Evolutionary conservation across 176 grass and related monocot genomes (phyloP), one percentile per base, ranked within the genome.

Genomic region (Musa acuminata): DNA sequence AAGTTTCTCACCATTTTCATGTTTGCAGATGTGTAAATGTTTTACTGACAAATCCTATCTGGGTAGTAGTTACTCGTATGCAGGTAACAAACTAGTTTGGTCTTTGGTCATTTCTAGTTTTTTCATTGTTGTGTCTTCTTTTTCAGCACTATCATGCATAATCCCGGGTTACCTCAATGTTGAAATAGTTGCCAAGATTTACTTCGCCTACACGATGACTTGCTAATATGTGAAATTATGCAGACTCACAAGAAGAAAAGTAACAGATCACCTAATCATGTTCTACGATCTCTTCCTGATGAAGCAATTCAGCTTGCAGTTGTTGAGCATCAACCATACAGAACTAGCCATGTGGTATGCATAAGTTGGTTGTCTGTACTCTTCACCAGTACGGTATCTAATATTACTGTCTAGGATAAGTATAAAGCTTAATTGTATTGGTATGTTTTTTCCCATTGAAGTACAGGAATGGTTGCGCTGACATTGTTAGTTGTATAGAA

Each of bases 11-110:
- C 7, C 29, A 11, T 82, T 80, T 67, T 77, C 21, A n/a, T 64
- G 60, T 72, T 74, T 69, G 79, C 85, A 97, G 90, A 83, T 94
- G 95, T 2, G 82, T 94, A 67, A 94, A 98, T 89, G 95, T 98
- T 49, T 72, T 98, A 71, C 69, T 98, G 79, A 98, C 95, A 68
- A 98, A 98, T 78, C 95, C 95, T 51, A 93, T 98, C 67, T 98
- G 95, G 90, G 88, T 98, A 23, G 66, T 79, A 77, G 95, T 98
- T 67, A 90, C 90, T 73, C 82, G 95, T 22, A 89, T 98, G 95
- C 90, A 94, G 78, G 95, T 98, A 87, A 35, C 29, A 35, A 35
- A 35, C 29, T 35, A 35, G 29, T 35, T 35, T 23, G 8, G 50
- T 1, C 0, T 53, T 13, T 80, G 8, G 51, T 62, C 19, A 68